Evolutionary conservation across 306 rosid genomes (phyloP), one percentile per base, ranked within the genome.

Genomic region (Lotus japonicus): DNA sequence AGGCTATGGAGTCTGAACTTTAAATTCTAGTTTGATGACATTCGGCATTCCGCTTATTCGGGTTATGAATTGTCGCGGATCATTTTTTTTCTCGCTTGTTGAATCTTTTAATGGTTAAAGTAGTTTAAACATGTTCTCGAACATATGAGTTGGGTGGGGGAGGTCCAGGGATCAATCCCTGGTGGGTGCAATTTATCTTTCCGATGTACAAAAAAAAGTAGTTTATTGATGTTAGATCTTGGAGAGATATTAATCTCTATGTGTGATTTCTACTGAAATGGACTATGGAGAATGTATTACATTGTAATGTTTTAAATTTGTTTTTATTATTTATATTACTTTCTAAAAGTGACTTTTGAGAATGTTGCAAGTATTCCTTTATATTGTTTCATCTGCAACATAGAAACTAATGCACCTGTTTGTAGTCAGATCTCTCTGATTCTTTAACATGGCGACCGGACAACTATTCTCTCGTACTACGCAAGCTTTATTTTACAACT

Each of bases 401-500:
- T 51, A 52, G 31, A 64, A 51, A 64, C 5, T 82, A 73, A 74
- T n/a, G 23, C 59, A 18, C 53, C 68, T 28, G 13, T 63, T 50
- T 79, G 68, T 56, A 39, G 17, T 66, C 83, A 86, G 97, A 82
- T 84, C 68, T 51, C 26, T 48, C 71, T 66, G 72, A 71, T 67
- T 80, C 66, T 21, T 52, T 77, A 11, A 53, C 75, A 95, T 95
- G 99, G 91, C 96, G 9, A 90, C 99, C 7, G 97, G 97, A 64
- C 99, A 95, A 83, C 83, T 95, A 39, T 95, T 95, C 77, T 90
- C 99, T 36, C 89, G 87, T 46, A 87, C 88, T 5, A 90, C 99
- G 1, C 99, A 95, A 66, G 97, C 99, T 18, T 70, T 95, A 66
- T 95, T 95, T 82, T 95, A 95, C 83, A 95, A 90, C 83, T 90